These are phyloP conservation scores for Chromera velia DNA, from an alignment of 73 alveolate species.

Conservation along the genomic window DNA sequence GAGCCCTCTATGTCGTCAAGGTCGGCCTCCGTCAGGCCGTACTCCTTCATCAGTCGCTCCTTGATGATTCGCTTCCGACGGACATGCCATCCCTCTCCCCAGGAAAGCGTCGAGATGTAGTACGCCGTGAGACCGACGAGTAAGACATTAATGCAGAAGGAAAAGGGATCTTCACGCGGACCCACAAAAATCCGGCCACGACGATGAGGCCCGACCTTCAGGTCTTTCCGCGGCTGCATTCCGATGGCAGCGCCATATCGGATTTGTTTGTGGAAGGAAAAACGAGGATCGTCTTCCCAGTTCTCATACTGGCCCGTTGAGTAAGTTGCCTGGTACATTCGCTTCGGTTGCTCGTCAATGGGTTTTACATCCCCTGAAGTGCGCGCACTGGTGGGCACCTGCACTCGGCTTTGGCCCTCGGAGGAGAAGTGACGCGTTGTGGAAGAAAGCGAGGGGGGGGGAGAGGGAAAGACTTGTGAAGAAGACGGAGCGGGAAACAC, in stretches of 20 bases:
- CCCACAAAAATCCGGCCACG: neutral
- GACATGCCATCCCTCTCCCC: neutral
- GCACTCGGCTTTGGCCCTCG: too few species aligned
- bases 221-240: neutral
- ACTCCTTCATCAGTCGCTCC: neutral
- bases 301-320: neutral
- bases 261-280: neutral
- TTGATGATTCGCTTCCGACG: neutral
- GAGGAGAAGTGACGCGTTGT: too few species aligned
- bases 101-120: neutral
- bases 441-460: too few species aligned
- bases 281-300: neutral
- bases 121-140: neutral
- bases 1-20: neutral
- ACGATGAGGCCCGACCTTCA: neutral
- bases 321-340: too few species aligned
- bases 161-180: neutral
- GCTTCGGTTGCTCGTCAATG: too few species aligned
- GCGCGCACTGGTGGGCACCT: too few species aligned
- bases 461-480: too few species aligned
- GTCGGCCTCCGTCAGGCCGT: neutral
- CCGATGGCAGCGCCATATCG: neutral
- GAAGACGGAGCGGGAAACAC: too few species aligned
- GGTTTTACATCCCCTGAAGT: too few species aligned
- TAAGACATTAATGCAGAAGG: neutral